Conservation (phyloP, 768 basidiomycete genomes). For the Mycena chlorophos region DNA sequence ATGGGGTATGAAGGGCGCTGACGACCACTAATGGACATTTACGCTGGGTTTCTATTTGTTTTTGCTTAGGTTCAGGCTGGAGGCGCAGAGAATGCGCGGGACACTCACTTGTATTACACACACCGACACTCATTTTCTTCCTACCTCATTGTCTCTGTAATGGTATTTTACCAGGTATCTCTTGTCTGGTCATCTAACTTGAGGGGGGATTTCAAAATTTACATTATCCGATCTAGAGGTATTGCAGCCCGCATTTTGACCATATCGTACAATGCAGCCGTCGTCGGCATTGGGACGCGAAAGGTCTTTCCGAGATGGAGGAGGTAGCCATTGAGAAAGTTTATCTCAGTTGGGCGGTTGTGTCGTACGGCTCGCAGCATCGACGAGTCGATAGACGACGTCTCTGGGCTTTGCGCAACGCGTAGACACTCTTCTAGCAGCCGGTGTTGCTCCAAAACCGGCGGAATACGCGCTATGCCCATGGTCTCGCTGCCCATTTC, state of each 20-base stretch:
- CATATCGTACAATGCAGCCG: constrained; percentile 53
- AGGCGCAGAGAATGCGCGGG: not conserved
- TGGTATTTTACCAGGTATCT: no score
- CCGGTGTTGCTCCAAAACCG: constrained; percentile 40
- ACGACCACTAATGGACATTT: constrained; percentile 48
- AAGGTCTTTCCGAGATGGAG: constrained; percentile 58
- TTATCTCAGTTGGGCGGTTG: constrained; percentile 72
- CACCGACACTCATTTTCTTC: not conserved
- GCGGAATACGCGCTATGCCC: constrained; percentile 43
- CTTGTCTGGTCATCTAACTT: not conserved
- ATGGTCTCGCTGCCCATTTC: constrained; percentile 28
- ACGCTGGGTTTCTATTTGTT: not conserved
- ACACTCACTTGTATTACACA: constrained; percentile 1
- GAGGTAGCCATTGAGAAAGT: constrained; percentile 83
- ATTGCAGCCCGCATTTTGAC: constrained; percentile 58
- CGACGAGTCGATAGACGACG: constrained; percentile 57
- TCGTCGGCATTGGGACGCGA: constrained; percentile 59
- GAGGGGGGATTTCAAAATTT: not conserved
- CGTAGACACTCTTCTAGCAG: constrained; percentile 59
- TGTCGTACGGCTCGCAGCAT: constrained; percentile 73
- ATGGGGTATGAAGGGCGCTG: constrained; percentile 60
- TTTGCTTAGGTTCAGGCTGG: not conserved
- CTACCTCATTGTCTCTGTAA: not conserved
- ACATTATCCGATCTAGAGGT: constrained; percentile 47
- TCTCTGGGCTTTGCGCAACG: constrained; percentile 51